Percentiles rank a stretch among this genome's conserved stretches.
These are phyloP conservation scores for Alliaria petiolata DNA, from an alignment of 345 rosid genomes.

Conservation along the genomic window DNA sequence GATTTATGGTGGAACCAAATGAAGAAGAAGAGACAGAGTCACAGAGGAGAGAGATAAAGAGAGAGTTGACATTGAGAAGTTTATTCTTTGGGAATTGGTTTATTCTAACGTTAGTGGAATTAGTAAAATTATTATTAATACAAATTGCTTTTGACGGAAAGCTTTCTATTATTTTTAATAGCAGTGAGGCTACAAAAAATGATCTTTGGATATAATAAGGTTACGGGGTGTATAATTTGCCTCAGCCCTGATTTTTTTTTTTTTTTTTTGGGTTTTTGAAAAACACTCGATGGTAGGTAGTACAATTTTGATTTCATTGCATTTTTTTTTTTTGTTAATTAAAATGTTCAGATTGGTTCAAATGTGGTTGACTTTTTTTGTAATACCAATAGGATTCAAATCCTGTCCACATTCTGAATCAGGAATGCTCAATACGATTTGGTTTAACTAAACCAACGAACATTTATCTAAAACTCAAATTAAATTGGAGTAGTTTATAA, in stretches of 20 bases:
- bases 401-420: not conserved
- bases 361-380: not conserved
- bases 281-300: not conserved
- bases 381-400: not conserved
- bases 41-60: slow-evolving; percentile 13
- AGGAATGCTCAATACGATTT: not conserved
- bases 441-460: slow-evolving; percentile 20
- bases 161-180: not conserved
- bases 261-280: not conserved
- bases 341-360: not conserved
- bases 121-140: slow-evolving; percentile 16
- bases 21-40: slow-evolving; percentile 18
- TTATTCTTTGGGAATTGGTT: slow-evolving; percentile 21
- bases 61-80: slow-evolving; percentile 41
- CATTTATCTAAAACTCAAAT: not conserved
- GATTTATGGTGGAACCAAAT: not conserved
- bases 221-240: not conserved
- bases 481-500: too few relatives aligned
- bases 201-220: not conserved
- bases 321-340: not conserved
- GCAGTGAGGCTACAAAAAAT: not conserved
- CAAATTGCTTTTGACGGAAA: slow-evolving; percentile 7
- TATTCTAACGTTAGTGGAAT: slow-evolving; percentile 37
- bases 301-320: not conserved
- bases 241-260: not conserved